Base-by-base conservation (phyloP, 148 eudicot genomes). In the Cornus florida region DNA sequence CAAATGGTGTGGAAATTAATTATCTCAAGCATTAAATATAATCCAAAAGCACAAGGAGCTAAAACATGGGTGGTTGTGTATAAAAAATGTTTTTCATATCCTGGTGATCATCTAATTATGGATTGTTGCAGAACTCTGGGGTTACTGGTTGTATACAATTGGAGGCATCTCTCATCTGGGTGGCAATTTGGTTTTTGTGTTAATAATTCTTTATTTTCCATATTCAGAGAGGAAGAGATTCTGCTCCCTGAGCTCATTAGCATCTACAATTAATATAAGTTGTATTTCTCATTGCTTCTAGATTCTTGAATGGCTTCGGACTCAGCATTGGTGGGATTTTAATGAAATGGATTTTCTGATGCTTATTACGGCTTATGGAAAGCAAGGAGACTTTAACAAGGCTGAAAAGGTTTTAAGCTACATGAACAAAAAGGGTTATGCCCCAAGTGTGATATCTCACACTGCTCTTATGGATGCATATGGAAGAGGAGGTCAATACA, bases 401-500 rank as follows among this genome's bases (percentile, higher is more conserved):
- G 92, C 97, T 38, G 99, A 95, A 83, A 89, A 87, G 73, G 78
- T 92, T 38, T 84, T 95, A 46, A 77, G 88, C 74, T 87, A 85
- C 91, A 93, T 95, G 88, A 92, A 81, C 82, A 92, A 89, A 79
- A 92, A 87, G 76, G 92, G 94, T 6, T 89, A 87, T 84, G 72
- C 88, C 32, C 89, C 92, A 16, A 88, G 83, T 86, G 97, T 95
- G 62, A 90, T 88, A 69, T 88, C 99, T 59, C 83, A 93, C 81
- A 95, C 99, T 78, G 97, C 97, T 80, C 93, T 95, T 76, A 93
- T 95, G 99, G 99, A 95, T 87, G 97, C 99, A 73, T 93, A 95
- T 86, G 99, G 99, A 68, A 92, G 76, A 87, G 94, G 97, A 81
- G 89, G 92, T 43, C 93, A 93, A 74, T 92, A 86, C 84, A 87